phyloP scores from a whole-genome alignment of 2,329 filamentous ascomycete genomes.

The Diaporthe eres region DNA sequence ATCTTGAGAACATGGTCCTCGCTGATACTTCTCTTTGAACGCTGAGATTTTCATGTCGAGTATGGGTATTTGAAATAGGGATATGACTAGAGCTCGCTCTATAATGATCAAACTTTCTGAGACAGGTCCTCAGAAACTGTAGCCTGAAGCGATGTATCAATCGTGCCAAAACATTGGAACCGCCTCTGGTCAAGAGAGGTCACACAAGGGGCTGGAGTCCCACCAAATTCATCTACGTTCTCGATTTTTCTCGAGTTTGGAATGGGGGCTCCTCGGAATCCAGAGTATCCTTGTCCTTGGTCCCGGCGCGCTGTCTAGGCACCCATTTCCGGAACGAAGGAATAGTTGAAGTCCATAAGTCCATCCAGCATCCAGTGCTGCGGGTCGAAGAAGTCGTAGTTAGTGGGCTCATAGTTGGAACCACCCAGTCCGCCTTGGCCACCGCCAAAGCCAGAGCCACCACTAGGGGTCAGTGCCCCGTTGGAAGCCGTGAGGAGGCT shows the following conservation, averaged over 20 bases:
- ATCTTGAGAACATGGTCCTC: background rate
- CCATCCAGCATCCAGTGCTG: conserved; percentile 95
- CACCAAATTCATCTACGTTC: conserved; percentile 14
- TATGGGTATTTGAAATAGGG: background rate
- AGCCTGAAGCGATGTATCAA: conserved; percentile 12
- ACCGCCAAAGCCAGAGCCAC: conserved; percentile 59
- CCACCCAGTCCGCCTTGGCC: conserved; percentile 63
- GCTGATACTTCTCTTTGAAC: background rate
- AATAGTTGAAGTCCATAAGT: conserved; percentile 83
- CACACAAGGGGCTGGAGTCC: background rate
- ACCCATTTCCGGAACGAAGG: conserved; percentile 49
- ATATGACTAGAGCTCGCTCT: conserved; percentile 1
- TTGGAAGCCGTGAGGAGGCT: conserved; percentile 64
- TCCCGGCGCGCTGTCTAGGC: conserved; percentile 53
- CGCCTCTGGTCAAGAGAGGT: background rate
- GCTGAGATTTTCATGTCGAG: background rate
- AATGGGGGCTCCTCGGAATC: background rate
- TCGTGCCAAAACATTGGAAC: background rate
- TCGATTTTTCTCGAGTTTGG: background rate
- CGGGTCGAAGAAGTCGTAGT: conserved; percentile 92
- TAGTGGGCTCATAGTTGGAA: conserved; percentile 74
- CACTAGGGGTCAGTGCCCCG: conserved; percentile 67
- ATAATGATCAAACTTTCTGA: conserved; percentile 8
- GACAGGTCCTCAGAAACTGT: background rate
- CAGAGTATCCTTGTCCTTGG: background rate